Percentiles rank a stretch among this genome's conserved stretches.
Conservation (phyloP, 1,139 yeast genomes). For the Lodderomyces jiufengensis region DNA sequence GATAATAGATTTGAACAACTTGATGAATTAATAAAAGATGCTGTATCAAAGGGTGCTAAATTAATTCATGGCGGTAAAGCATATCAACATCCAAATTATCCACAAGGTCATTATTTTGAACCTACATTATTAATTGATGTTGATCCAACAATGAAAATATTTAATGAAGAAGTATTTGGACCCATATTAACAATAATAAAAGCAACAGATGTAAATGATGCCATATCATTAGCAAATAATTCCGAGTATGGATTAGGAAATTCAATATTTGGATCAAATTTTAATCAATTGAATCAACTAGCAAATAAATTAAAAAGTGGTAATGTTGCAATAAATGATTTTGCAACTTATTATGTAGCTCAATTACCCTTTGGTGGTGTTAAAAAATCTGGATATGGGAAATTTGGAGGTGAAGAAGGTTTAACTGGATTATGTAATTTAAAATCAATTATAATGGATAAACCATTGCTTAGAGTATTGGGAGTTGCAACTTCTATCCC, state of each 20-base stretch:
- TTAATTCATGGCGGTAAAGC: constrained; percentile 76
- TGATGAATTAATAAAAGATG: constrained; percentile 65
- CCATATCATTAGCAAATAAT: constrained; percentile 77
- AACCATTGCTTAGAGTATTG: constrained; percentile 54
- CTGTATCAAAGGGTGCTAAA: constrained; percentile 78
- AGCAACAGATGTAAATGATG: constrained; percentile 63
- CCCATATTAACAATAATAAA: constrained; percentile 79
- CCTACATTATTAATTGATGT: constrained; percentile 88
- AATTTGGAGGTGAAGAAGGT: constrained; percentile 97
- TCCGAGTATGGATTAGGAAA: constrained; percentile 90
- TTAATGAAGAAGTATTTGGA: constrained; percentile 89
- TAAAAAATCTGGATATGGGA: constrained; percentile 91
- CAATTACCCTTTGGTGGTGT: constrained; percentile 96
- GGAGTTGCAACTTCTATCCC: constrained; percentile 80
- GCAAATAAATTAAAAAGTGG: constrained; percentile 71
- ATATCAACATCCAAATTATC: constrained; percentile 82
- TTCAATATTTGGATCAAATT: constrained; percentile 73
- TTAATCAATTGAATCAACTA: constrained; percentile 53
- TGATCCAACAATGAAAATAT: constrained; percentile 70
- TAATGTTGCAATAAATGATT: constrained; percentile 93
- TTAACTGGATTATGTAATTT: constrained; percentile 81
- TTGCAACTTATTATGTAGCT: constrained; percentile 92
- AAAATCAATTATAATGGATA: constrained; percentile 84
- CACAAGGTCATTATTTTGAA: constrained; percentile 88
- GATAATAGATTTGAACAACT: constrained; percentile 66